Conservation (phyloP, 352 stramenopile genomes). For the Globisporangium uncinulatum region DNA sequence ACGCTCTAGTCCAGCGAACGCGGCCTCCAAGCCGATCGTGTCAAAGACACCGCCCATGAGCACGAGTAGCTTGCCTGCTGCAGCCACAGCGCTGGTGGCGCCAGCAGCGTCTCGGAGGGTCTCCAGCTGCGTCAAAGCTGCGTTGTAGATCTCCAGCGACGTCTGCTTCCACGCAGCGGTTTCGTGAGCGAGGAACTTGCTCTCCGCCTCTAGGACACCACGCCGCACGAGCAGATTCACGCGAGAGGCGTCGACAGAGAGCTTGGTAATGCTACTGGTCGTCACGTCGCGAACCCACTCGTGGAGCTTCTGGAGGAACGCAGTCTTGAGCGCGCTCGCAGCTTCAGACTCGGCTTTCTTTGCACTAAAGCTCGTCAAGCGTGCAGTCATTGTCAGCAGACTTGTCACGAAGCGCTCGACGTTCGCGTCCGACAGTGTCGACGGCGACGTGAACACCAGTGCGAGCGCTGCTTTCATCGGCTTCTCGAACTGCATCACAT, state of each 20-base stretch:
- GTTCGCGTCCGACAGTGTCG: conserved; percentile 24
- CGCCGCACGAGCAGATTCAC: conserved; percentile 23
- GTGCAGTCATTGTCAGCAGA: conserved; percentile 39
- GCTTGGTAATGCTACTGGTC: conserved; percentile 19
- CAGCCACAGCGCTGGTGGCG: conserved; percentile 2
- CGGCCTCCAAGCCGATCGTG: conserved; percentile 19
- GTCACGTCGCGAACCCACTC: conserved; percentile 33
- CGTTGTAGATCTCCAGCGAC: conserved; percentile 25
- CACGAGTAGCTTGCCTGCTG: conserved; percentile 26
- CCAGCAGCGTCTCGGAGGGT: conserved; percentile 7
- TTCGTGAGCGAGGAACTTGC: conserved; percentile 5
- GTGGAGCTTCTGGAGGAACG: conserved; percentile 27
- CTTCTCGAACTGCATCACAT: conserved; percentile 69
- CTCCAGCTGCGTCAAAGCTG: conserved; percentile 29
- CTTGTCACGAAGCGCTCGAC: conserved; percentile 33
- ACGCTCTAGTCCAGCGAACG: conserved; percentile 1
- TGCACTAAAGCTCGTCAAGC: conserved; percentile 24
- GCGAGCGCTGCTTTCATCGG: conserved; percentile 34
- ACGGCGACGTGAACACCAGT: conserved; percentile 27
- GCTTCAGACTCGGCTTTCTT: conserved; percentile 13
- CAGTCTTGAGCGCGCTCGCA: conserved; percentile 21
- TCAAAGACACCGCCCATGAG: conserved; percentile 42
- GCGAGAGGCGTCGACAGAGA: conserved; percentile 28
- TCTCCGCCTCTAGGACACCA: conserved; percentile 14
- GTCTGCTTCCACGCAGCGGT: conserved; percentile 29